phyloP scores from a whole-genome alignment of 1,284 basidiomycete genomes.

The Thelephora terrestris region DNA sequence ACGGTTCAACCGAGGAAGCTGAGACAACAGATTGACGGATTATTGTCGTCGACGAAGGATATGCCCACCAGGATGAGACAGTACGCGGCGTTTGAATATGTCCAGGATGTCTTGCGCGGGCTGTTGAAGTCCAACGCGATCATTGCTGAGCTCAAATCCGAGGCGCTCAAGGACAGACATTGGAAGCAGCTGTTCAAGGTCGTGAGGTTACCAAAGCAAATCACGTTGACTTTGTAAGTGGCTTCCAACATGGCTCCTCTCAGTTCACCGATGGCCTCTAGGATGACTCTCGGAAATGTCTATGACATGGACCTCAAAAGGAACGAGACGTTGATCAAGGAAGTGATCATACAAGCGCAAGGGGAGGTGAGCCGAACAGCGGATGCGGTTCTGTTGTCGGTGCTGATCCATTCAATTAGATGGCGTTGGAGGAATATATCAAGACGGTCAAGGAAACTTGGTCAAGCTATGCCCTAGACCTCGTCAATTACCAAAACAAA shows the following conservation, averaged over 20 bases:
- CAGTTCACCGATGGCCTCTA: conserved; percentile 20
- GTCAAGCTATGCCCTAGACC: conserved; percentile 91
- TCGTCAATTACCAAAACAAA: conserved; percentile 99
- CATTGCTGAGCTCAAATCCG: conserved; percentile 90
- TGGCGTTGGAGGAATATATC: conserved; percentile 91
- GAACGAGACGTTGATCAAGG: conserved; percentile 87
- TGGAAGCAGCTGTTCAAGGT: conserved; percentile 98
- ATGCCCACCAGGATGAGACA: conserved; percentile 99
- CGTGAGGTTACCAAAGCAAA: conserved; percentile 59
- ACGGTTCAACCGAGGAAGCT: conserved; percentile 92
- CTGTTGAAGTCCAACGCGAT: conserved; percentile 86
- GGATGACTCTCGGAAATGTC: conserved; percentile 93
- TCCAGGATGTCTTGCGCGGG: conserved; percentile 83
- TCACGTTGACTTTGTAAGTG: conserved; percentile 58
- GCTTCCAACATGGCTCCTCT: neutral
- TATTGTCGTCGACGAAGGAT: conserved; percentile 88
- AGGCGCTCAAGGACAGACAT: conserved; percentile 95
- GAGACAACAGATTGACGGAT: conserved; percentile 85
- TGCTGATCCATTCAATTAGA: conserved; percentile 31
- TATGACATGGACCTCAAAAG: conserved; percentile 95
- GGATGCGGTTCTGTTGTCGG: neutral
- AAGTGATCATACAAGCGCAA: conserved; percentile 95
- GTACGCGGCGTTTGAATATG: conserved; percentile 97
- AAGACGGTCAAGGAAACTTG: conserved; percentile 95
- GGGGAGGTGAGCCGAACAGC: conserved; percentile 60